Base-by-base conservation (phyloP, 768 basidiomycete genomes). In the Tylopilus balloui region DNA sequence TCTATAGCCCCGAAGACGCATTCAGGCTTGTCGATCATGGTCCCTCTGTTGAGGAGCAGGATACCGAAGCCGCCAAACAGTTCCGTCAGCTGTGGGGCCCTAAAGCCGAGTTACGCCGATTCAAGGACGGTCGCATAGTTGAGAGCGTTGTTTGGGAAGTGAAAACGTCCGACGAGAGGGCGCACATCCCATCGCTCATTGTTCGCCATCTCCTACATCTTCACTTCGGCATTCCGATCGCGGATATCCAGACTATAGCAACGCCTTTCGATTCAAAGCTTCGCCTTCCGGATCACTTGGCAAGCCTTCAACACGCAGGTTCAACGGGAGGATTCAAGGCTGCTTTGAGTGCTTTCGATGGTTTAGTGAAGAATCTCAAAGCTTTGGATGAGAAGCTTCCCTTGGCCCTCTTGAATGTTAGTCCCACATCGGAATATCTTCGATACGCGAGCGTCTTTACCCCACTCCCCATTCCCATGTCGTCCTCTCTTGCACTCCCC, bases 91-190 rank as follows among this genome's bases (percentile, higher is more conserved):
- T 98, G 56, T 99, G 96, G 96, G 95, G 94, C 0, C 72, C 79
- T 32, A 95, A 92, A 66, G 84, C 93, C 0, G 95, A 98, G 62
- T 73, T 97, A 15, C 79, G 96, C 6, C 80, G 94, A 32, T 99
- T 99, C 75, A 94, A 97, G 67, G 94, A 99, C 59, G 95, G 95
- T 1, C 78, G 86, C 15, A 97, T 98, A 53, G 62, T 79, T 6
- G 92, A 97, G 67, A 91, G 88, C 56, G 92, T 97, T n/a, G 93
- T 98, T 3, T 99, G 96, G 96, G 87, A 96, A 17, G 81, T 91
- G 8, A 78, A 80, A 52, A 85, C 80, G 3, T 76, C 78, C 0
- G 92, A 95, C 44, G 90, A 92, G 52, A 83, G 90, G 23, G 74
- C 82, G 0, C 78, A 84, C 52, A 82, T 98, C 24, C 92, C 92